Conservation (phyloP, 2,329 filamentous ascomycete genomes). For the Incumbomyces delicatus region DNA sequence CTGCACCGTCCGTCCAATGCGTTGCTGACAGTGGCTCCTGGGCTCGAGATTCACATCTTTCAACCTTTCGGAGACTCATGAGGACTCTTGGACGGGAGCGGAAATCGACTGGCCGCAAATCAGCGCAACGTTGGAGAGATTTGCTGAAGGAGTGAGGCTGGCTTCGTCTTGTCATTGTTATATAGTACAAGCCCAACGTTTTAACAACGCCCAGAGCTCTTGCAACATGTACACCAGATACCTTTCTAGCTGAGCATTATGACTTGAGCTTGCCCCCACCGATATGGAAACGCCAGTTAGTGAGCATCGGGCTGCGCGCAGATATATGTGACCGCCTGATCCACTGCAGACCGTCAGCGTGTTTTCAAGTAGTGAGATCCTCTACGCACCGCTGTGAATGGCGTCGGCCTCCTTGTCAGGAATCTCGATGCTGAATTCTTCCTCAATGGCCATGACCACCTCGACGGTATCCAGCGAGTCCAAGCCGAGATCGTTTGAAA, state of each 20-base stretch:
- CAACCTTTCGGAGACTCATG: no score
- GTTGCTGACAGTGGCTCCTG: no score
- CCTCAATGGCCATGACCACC: constrained; percentile 99
- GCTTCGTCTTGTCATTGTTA: constrained; percentile 6
- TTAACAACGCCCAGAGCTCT: constrained; percentile 2
- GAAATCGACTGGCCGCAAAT: no score
- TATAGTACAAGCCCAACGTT: constrained; percentile 7
- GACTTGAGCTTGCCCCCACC: not conserved
- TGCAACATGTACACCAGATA: constrained; percentile 4
- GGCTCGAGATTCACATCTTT: no score
- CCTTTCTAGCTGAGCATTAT: constrained; percentile 2
- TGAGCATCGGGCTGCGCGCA: constrained; percentile 71
- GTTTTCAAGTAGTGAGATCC: not conserved
- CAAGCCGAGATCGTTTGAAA: constrained; percentile 91
- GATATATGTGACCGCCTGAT: constrained; percentile 93
- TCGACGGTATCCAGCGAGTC: constrained; percentile 98
- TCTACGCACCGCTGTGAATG: constrained; percentile 77
- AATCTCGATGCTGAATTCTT: constrained; percentile 92
- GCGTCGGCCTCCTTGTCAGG: constrained; percentile 92
- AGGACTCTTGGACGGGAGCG: no score
- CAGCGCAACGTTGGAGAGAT: no score
- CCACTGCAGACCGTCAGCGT: constrained; percentile 47
- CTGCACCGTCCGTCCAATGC: no score
- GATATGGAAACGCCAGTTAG: constrained; percentile 6
- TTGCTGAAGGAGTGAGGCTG: no score